Percentiles rank a stretch among this genome's conserved stretches.
Conservation (phyloP, 805 yeast genomes). For the Candida lessepsii region DNA sequence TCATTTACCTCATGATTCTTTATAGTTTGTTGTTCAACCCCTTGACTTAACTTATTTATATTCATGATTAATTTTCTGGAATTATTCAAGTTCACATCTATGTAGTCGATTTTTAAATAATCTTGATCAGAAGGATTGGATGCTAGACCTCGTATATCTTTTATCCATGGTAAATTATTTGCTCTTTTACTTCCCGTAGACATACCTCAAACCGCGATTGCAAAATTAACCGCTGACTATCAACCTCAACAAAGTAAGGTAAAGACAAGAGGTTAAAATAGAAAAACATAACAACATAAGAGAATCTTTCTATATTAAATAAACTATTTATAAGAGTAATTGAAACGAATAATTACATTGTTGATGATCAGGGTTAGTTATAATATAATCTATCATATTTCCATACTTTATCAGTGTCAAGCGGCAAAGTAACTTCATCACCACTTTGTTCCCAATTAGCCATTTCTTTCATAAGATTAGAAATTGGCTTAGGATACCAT, state of each 20-base stretch:
- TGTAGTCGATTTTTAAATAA: constrained; percentile 30
- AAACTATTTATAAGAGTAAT: not conserved
- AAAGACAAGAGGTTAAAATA: no score
- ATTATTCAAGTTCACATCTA: constrained; percentile 34
- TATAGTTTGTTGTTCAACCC: constrained; percentile 5
- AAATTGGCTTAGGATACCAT: constrained; percentile 41
- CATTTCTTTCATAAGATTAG: constrained; percentile 33
- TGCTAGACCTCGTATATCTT: constrained; percentile 16
- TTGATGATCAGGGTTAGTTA: not conserved
- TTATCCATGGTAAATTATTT: constrained; percentile 13
- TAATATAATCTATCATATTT: constrained; percentile 29
- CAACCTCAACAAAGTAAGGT: no score
- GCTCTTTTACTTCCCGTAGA: not conserved
- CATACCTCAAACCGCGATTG: not conserved
- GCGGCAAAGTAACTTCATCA: constrained; percentile 24
- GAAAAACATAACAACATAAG: no score
- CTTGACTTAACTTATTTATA: constrained; percentile 12
- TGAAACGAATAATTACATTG: no score
- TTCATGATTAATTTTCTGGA: constrained; percentile 28
- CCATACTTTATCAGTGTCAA: constrained; percentile 30
- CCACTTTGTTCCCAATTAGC: constrained; percentile 25
- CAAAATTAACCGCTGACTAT: no score
- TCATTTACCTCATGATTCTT: constrained; percentile 13
- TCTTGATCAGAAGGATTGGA: constrained; percentile 22
- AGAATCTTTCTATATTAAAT: no score